Percentiles rank a stretch among this genome's conserved stretches.
phyloP scores from a whole-genome alignment of 139 green algal genomes.

The Chloropicon primus region DNA sequence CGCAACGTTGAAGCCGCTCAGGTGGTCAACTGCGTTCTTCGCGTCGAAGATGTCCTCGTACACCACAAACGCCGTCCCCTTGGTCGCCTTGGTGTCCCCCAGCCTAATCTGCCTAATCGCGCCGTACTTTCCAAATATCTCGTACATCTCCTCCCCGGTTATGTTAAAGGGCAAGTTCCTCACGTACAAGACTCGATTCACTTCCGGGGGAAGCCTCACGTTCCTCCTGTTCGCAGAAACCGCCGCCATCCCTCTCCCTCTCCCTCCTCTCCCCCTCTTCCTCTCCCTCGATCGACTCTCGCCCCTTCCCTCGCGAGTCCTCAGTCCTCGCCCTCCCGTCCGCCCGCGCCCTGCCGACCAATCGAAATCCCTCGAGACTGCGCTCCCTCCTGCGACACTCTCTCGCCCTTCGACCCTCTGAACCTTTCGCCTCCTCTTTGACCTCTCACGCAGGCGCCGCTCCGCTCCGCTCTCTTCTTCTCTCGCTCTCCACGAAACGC shows the following conservation, averaged over 20 bases:
- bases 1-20: conserved; percentile 93
- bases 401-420: too few relatives aligned
- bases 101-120: conserved; percentile 75
- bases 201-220: conserved; percentile 27
- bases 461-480: too few relatives aligned
- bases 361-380: too few relatives aligned
- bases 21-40: conserved; percentile 78
- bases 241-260: neutral
- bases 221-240: neutral
- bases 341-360: too few relatives aligned
- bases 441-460: too few relatives aligned
- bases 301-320: too few relatives aligned
- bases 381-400: too few relatives aligned
- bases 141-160: conserved; percentile 81
- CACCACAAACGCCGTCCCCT: conserved; percentile 91
- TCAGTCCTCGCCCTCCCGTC: too few relatives aligned
- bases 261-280: neutral
- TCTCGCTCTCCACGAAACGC: too few relatives aligned
- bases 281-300: too few relatives aligned
- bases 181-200: conserved; percentile 36
- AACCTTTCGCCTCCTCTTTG: too few relatives aligned
- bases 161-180: conserved; percentile 98
- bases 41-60: conserved; percentile 99
- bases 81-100: conserved; percentile 78
- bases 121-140: conserved; percentile 95